Base-by-base conservation (phyloP, 805 yeast genomes). In the Cyberlindnera petersonii region DNA sequence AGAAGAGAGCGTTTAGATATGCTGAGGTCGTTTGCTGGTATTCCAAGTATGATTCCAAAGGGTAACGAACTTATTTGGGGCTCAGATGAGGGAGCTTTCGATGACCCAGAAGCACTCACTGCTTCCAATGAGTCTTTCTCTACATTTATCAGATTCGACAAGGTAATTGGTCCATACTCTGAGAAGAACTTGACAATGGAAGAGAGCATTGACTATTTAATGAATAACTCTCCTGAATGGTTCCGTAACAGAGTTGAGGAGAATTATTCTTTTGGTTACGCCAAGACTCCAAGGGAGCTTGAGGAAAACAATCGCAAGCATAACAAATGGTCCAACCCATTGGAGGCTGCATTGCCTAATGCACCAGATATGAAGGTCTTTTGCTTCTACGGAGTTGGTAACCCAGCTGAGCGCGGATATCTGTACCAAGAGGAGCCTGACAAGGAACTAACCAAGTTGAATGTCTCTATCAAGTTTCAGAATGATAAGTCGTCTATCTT, bases 11-110 rank as follows among this genome's bases (percentile, higher is more conserved):
- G 98, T 49, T 77, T 87, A 6, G 94, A 86, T 46, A 71, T 93
- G 83, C 58, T 88, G 34, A 72, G 87, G 46, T 71, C 91, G 2
- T 91, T 86, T 71, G 96, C 95, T n/a, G 98, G 98, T 10, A 70
- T 93, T 33, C 88, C 97, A 13, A 77, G 93, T 40, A 93, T 93
- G 98, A 56, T 93, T 21, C 98, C 98, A 16, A 93, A 91, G 60
- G 98, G 98, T 30, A 98, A 97, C 3, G 81, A 79, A 26, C 56
- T 77, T 5, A 75, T 93, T 23, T 93, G 98, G 98, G 98, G 98
- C 4, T 71, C 75, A 51, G 24, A 36, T 50, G 11, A 20, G 20
- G 19, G 24, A n/a, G 33, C 32, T 5, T 19, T 19, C 9, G 24
- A 26, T 15, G 28, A 26, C 15, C 5, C 28, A 14, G n/a, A n/a